Percentiles rank a stretch among this genome's conserved stretches.
phyloP scores from a whole-genome alignment of 2,329 filamentous ascomycete genomes.

The Mollisiaceae sp. region DNA sequence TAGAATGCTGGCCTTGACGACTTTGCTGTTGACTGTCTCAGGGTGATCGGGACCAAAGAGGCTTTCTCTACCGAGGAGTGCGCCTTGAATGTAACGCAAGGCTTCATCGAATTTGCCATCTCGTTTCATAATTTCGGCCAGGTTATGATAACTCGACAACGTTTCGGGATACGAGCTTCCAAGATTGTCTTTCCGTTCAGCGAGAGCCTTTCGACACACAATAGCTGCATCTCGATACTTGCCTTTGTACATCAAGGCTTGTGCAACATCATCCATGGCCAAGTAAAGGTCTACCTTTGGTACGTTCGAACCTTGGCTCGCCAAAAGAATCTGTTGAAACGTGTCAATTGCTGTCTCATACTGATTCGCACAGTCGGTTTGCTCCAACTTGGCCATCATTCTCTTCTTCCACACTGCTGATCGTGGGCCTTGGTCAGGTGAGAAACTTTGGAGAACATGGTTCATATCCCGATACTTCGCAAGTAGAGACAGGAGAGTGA shows the following conservation, averaged over 20 bases:
- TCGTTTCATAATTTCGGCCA: slow-evolving; percentile 31
- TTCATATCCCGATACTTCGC: slow-evolving; percentile 35
- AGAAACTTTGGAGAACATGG: slow-evolving; percentile 27
- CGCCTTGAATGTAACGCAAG: slow-evolving; percentile 29
- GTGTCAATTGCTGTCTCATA: slow-evolving; percentile 29
- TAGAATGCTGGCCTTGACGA: slow-evolving; percentile 32
- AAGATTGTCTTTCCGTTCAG: slow-evolving; percentile 27
- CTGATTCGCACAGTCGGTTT: slow-evolving; percentile 32
- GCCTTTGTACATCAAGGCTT: slow-evolving; percentile 32
- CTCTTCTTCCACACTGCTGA: slow-evolving; percentile 35
- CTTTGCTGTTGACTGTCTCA: slow-evolving; percentile 35
- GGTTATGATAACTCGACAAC: slow-evolving; percentile 32
- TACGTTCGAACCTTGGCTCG: slow-evolving; percentile 19
- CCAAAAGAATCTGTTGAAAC: slow-evolving; percentile 27
- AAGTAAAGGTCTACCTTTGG: slow-evolving; percentile 21
- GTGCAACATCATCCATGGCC: slow-evolving; percentile 29
- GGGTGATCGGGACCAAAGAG: slow-evolving; percentile 33
- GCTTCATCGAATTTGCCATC: slow-evolving; percentile 34
- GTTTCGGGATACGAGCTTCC: slow-evolving; percentile 35
- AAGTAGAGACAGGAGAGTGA: slow-evolving; percentile 30
- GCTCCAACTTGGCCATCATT: slow-evolving; percentile 33
- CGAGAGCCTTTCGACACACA: slow-evolving; percentile 32
- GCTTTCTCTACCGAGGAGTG: slow-evolving; percentile 33
- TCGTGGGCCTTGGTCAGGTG: slow-evolving; percentile 24
- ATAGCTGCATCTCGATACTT: slow-evolving; percentile 30